These are phyloP conservation scores for Tagetes patula DNA, from an alignment of 129 eudicot species.

Conservation along the genomic window DNA sequence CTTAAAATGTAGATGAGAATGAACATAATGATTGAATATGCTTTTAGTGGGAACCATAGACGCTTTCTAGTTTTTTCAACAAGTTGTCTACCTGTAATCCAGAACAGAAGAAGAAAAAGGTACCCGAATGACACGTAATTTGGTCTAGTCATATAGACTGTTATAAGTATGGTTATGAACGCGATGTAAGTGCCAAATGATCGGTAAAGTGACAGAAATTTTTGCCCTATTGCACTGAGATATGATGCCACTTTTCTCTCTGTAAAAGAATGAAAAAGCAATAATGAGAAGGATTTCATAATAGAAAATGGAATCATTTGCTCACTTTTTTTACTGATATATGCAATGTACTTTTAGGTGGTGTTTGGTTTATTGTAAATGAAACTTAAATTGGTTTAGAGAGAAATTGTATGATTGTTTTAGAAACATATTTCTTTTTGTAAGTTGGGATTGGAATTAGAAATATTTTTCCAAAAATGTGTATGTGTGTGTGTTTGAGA, in stretches of 20 bases:
- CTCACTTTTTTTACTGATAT: background rate
- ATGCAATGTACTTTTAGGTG: background rate
- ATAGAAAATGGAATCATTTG: background rate
- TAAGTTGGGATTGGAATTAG: background rate
- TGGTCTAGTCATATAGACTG: slow-evolving; percentile 77
- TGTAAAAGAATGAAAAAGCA: slow-evolving; percentile 40
- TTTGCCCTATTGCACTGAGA: slow-evolving; percentile 86
- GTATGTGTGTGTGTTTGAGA: background rate
- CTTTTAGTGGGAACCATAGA: slow-evolving; percentile 92
- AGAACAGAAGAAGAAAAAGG: slow-evolving; percentile 80
- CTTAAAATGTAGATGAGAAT: slow-evolving; percentile 67
- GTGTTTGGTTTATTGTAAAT: background rate
- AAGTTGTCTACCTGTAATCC: slow-evolving; percentile 96
- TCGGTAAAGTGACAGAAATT: slow-evolving; percentile 64
- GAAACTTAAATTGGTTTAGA: background rate
- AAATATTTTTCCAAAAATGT: background rate
- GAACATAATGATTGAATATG: slow-evolving; percentile 68
- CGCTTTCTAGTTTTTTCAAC: slow-evolving; percentile 82
- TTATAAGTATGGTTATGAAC: slow-evolving; percentile 75
- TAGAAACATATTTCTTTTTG: background rate
- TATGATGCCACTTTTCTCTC: slow-evolving; percentile 89
- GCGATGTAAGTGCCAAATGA: slow-evolving; percentile 92
- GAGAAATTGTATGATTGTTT: background rate
- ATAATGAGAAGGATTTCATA: slow-evolving; percentile 10
- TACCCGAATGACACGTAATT: slow-evolving; percentile 89